Evolutionary conservation across 225 moss, liverwort and hornwort species (phyloP), one percentile per base, ranked within the genome.

Genomic region (Bryum argenteum): DNA sequence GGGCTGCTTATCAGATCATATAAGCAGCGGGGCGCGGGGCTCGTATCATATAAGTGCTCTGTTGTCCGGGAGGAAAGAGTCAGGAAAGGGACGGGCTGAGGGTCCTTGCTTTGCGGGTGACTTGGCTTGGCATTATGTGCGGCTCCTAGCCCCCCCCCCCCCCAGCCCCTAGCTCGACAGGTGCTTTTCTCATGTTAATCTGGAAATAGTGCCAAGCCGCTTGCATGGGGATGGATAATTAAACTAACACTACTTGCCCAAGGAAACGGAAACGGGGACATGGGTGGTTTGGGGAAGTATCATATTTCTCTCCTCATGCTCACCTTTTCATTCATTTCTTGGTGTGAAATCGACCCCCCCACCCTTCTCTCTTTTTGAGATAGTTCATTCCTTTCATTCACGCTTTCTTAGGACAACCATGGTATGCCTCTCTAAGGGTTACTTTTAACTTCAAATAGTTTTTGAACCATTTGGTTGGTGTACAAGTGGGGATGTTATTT

Each of bases 101-200:
- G 58, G 42, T 58, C 77, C 58, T 57, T 10, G 33, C 15, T 26
- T 51, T 19, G 24, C 3, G 57, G 77, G 70, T 52, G 63, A 63
- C 72, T 64, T 43, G 44, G 73, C 73, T 73, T 77, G 77, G 81
- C 73, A 58, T 58, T 73, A 71, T 62, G 62, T 71, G 76, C 48
- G 71, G 39, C 20, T 17, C 4, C 47, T 47, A 39, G 56, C 45
- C 10, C 50, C 22, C 38, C 22, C 11, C 6, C 1, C 13, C 44
- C 13, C 50, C 22, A 20, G 20, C 8, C 6, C 2, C 48, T 48
- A 48, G 6, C 14, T 48, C 15, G 48, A 1, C 62, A 41, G 11
- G 33, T 0, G 54, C 24, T 57, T 51, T 13, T 54, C 58, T 47
- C 58, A 26, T 76, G 61, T 33, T 28, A 50, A 48, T 43, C 21